Percentiles rank a stretch among this genome's conserved stretches.
These are phyloP conservation scores for Trametes elegans DNA, from an alignment of 768 basidiomycete genomes.

Conservation along the genomic window DNA sequence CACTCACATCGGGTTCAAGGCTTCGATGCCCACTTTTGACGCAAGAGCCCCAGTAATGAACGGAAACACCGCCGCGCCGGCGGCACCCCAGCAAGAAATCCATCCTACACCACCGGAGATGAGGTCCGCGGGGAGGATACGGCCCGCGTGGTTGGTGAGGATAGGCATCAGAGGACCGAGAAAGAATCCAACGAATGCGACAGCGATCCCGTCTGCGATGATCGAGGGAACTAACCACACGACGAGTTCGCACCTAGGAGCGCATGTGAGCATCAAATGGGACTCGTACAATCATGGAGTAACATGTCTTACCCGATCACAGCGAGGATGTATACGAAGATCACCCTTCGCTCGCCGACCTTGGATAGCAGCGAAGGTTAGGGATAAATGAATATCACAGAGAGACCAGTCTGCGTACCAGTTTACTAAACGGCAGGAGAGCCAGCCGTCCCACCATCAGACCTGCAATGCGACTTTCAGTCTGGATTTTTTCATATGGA, in stretches of 20 bases:
- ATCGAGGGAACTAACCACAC: slow-evolving; percentile 58
- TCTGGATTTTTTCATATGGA: not conserved
- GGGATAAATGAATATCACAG: not conserved
- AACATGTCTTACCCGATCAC: slow-evolving; percentile 33
- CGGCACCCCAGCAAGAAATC: slow-evolving; percentile 49
- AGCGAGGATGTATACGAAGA: slow-evolving; percentile 19
- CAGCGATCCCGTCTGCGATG: slow-evolving; percentile 49
- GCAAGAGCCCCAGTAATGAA: slow-evolving; percentile 50
- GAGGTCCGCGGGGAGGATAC: slow-evolving; percentile 43
- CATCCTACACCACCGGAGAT: slow-evolving; percentile 46
- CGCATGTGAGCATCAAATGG: slow-evolving; percentile 12
- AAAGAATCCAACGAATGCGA: slow-evolving; percentile 52
- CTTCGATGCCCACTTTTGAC: slow-evolving; percentile 39
- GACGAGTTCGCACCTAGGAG: slow-evolving; percentile 48
- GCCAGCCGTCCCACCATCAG: slow-evolving; percentile 53
- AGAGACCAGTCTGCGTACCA: slow-evolving; percentile 28
- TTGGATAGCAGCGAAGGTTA: slow-evolving; percentile 16
- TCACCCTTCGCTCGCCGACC: slow-evolving; percentile 36
- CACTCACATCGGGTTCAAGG: slow-evolving; percentile 49
- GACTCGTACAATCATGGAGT: not conserved
- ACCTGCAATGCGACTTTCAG: slow-evolving; percentile 27
- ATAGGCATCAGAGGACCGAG: slow-evolving; percentile 49
- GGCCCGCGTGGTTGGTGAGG: slow-evolving; percentile 39
- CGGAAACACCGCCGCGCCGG: slow-evolving; percentile 50
- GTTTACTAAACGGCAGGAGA: slow-evolving; percentile 49